phyloP scores from a whole-genome alignment of 257 asterid species.

The Ballota nigra region DNA sequence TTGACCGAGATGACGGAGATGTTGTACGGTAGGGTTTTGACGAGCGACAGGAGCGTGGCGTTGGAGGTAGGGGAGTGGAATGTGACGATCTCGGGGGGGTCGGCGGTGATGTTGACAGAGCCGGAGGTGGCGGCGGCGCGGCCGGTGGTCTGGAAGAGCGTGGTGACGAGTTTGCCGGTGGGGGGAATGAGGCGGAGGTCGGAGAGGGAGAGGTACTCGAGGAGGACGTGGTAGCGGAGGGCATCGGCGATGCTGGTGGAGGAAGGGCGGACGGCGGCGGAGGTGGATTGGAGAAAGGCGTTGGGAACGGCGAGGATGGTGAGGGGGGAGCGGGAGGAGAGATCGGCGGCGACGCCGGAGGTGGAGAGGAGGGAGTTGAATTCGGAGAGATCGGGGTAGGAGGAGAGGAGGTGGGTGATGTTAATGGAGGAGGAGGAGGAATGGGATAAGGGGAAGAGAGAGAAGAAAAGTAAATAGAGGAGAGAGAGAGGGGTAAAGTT shows the following conservation, averaged over 20 bases:
- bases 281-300: constrained; percentile 32
- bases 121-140: constrained; percentile 63
- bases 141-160: constrained; percentile 77
- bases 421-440: constrained; percentile 41
- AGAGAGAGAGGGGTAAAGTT: constrained; percentile 42
- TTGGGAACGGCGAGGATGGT: constrained; percentile 77
- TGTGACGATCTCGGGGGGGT: constrained; percentile 37
- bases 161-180: constrained; percentile 58
- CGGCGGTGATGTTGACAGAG: constrained; percentile 57
- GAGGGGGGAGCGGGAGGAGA: constrained; percentile 50
- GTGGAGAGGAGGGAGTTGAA: constrained; percentile 54
- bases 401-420: constrained; percentile 54
- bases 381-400: constrained; percentile 58
- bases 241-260: constrained; percentile 54
- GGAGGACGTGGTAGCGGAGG: constrained; percentile 86
- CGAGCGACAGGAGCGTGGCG: constrained; percentile 58
- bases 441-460: constrained; percentile 31
- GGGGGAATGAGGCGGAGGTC: constrained; percentile 68
- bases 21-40: constrained; percentile 55
- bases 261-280: constrained; percentile 26
- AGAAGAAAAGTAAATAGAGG: constrained; percentile 42
- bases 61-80: constrained; percentile 59
- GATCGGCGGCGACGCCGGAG: constrained; percentile 72
- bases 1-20: constrained; percentile 55
- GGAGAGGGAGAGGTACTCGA: constrained; percentile 60